A percentile compares a stretch with the other conserved stretches of the same genome.
Conservation (phyloP, 179 eudicot species). For the Beta macrorhiza region DNA sequence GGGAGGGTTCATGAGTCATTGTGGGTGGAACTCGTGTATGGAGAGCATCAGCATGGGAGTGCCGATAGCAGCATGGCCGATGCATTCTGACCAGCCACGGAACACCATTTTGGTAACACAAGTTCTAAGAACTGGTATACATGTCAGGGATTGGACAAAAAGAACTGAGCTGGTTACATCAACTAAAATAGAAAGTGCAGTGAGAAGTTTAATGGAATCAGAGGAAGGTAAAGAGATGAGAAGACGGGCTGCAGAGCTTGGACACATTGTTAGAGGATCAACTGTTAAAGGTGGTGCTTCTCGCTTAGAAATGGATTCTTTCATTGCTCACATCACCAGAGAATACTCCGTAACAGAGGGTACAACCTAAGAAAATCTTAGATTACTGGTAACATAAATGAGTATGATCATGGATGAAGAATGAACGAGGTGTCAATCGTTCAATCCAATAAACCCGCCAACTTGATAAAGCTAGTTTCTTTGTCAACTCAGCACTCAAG, state of each 20-base stretch:
- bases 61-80: constrained; percentile 76
- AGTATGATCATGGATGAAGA: not conserved
- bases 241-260: constrained; percentile 42
- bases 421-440: not conserved
- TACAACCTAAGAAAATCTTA: not conserved
- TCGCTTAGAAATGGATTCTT: constrained; percentile 47
- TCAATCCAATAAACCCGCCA: not conserved
- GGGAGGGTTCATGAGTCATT: constrained; percentile 79
- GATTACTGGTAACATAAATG: not conserved
- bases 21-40: constrained; percentile 89
- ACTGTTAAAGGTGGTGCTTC: constrained; percentile 47
- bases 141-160: constrained; percentile 44
- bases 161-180: constrained; percentile 35
- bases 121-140: constrained; percentile 38
- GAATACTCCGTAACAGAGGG: constrained; percentile 7
- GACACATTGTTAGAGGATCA: constrained; percentile 30
- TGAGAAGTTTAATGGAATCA: constrained; percentile 47
- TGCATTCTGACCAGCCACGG: constrained; percentile 76
- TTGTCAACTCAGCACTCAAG: too few species aligned
- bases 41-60: constrained; percentile 75
- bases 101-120: constrained; percentile 50
- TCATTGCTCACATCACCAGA: constrained; percentile 55
- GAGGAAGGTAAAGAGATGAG: constrained; percentile 53
- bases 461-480: not conserved
- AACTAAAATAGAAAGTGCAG: constrained; percentile 29